Evolutionary conservation across 73 alveolate genomes (phyloP).

Genomic region (Breviolum minutum): DNA sequence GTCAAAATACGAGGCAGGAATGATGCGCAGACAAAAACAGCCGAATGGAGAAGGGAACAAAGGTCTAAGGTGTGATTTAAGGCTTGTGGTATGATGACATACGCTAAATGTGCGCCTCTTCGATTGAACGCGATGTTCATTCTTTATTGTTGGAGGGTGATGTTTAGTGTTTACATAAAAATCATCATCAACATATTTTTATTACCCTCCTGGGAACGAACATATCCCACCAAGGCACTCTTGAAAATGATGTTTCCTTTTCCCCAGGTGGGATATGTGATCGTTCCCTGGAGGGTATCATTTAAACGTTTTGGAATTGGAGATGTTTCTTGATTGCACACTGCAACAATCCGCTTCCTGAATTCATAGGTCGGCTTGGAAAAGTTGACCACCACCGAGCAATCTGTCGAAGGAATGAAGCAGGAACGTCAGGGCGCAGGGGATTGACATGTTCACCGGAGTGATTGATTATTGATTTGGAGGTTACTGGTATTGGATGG

Average conservation of each 20-base stretch:
- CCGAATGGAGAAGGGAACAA: background rate
- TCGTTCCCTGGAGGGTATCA: too few species aligned
- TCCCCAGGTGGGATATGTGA: too few species aligned
- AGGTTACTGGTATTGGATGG: background rate
- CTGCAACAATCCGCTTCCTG: background rate
- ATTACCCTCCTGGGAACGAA: background rate
- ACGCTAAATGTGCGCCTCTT: too few species aligned
- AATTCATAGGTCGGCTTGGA: slow-evolving; percentile 96
- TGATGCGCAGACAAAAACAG: background rate
- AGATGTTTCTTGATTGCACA: background rate
- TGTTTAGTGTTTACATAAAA: background rate
- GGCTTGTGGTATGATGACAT: background rate
- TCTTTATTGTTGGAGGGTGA: background rate
- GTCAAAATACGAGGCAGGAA: slow-evolving; percentile 97
- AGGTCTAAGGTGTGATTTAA: too few species aligned
- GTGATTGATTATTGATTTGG: background rate
- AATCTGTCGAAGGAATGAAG: slow-evolving; percentile 99
- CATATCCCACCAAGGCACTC: background rate
- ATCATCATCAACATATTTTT: background rate
- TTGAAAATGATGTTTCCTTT: too few species aligned
- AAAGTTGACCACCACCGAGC: slow-evolving; percentile 99
- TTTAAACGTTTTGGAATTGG: too few species aligned
- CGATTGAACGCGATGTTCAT: too few species aligned
- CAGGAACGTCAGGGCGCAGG: slow-evolving; percentile 1
- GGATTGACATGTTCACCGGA: background rate